Evolutionary conservation across 140 eudicot species (phyloP).

Genomic region (Flaveria floridana): DNA sequence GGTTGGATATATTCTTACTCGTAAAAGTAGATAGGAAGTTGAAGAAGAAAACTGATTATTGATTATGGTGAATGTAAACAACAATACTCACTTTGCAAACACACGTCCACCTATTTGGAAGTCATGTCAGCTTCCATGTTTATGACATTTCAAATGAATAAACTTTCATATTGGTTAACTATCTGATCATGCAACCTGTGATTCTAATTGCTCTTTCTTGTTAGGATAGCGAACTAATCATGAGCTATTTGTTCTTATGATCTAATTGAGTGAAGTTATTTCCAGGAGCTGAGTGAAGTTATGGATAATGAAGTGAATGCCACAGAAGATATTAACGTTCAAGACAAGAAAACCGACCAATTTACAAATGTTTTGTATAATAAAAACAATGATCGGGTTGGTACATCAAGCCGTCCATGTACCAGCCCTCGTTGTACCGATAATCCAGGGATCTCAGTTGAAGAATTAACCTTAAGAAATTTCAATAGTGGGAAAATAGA

Average conservation of each 20-base stretch:
- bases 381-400: slow-evolving; percentile 12
- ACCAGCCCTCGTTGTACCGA: slow-evolving; percentile 28
- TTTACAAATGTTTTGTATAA: slow-evolving; percentile 23
- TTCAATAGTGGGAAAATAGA: slow-evolving; percentile 27
- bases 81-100: background rate
- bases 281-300: slow-evolving; percentile 26
- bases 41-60: background rate
- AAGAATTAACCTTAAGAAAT: slow-evolving; percentile 35
- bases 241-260: background rate
- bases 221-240: background rate
- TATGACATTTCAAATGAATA: slow-evolving; percentile 8
- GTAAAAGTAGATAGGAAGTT: background rate
- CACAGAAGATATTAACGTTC: slow-evolving; percentile 14
- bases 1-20: background rate
- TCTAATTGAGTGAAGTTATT: slow-evolving; percentile 11
- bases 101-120: background rate
- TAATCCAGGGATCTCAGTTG: slow-evolving; percentile 21
- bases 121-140: background rate
- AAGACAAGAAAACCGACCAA: slow-evolving; percentile 18
- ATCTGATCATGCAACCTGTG: background rate
- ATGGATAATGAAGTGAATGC: slow-evolving; percentile 32
- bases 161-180: slow-evolving; percentile 2
- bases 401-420: slow-evolving; percentile 24
- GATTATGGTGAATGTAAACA: background rate
- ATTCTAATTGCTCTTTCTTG: background rate